phyloP scores from a whole-genome alignment of 2,329 filamentous ascomycete genomes.

The Fusarium brevicatenulatum region DNA sequence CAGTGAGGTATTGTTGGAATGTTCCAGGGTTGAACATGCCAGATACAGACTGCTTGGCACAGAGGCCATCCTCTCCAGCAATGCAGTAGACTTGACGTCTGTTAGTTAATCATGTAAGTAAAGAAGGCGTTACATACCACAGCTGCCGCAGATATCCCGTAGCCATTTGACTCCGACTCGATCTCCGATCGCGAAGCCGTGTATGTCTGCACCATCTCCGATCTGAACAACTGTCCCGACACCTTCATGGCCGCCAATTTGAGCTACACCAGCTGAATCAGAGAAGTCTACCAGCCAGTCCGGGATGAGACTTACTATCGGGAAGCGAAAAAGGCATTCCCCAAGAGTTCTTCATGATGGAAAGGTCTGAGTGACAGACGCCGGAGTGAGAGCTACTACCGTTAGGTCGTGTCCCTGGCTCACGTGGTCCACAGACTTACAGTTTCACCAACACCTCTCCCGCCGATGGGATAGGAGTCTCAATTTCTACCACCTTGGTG shows the following conservation, averaged over 20 bases:
- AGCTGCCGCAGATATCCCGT: background rate
- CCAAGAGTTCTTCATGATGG: background rate
- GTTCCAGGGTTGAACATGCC: background rate
- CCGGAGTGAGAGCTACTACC: too few species aligned
- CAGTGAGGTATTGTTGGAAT: background rate
- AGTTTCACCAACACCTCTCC: background rate
- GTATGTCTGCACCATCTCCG: background rate
- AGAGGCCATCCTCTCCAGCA: background rate
- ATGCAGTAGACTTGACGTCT: background rate
- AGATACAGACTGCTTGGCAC: background rate
- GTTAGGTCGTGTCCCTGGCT: too few species aligned
- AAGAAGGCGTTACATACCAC: background rate
- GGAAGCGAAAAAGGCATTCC: background rate
- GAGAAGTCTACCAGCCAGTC: fast-evolving
- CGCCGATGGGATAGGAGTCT: background rate
- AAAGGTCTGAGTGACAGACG: background rate
- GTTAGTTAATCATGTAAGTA: background rate
- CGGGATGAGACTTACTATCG: background rate
- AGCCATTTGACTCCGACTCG: background rate
- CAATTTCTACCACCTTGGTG: background rate
- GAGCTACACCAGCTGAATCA: background rate
- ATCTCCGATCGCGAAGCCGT: background rate
- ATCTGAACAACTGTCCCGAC: background rate
- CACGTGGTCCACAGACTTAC: too few species aligned
- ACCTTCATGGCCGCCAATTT: background rate